These are phyloP conservation scores for Selenicereus undatus DNA, from an alignment of 148 eudicot genomes.

Conservation along the genomic window DNA sequence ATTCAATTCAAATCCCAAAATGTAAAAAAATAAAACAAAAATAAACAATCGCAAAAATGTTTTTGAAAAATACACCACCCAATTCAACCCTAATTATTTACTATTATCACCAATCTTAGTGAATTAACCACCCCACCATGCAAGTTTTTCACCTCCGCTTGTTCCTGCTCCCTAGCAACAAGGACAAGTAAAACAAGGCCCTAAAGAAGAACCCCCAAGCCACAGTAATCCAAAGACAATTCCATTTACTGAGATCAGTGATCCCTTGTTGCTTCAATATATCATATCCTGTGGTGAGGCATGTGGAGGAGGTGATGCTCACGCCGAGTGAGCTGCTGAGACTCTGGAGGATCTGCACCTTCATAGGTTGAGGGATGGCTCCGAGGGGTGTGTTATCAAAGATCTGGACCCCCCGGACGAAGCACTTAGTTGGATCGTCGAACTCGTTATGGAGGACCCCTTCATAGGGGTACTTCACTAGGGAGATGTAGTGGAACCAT, in stretches of 20 bases:
- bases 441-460: constrained; percentile 64
- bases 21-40: background rate
- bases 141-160: constrained; percentile 40
- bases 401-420: constrained; percentile 53
- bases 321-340: constrained; percentile 45
- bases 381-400: constrained; percentile 54
- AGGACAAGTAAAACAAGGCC: constrained; percentile 45
- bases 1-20: background rate
- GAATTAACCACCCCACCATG: background rate
- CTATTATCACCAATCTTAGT: background rate
- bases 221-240: constrained; percentile 50
- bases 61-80: background rate
- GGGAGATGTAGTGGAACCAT: constrained; percentile 70
- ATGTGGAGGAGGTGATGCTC: constrained; percentile 39
- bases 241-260: constrained; percentile 55
- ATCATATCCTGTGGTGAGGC: constrained; percentile 56
- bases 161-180: constrained; percentile 59
- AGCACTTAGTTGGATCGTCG: constrained; percentile 39
- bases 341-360: constrained; percentile 37
- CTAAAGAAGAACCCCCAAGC: constrained; percentile 78
- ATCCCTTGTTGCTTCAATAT: constrained; percentile 55
- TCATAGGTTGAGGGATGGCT: constrained; percentile 37
- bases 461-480: constrained; percentile 63
- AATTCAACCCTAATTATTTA: background rate
- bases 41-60: background rate